Evolutionary conservation across 2,329 filamentous ascomycete species (phyloP).

Genomic region (Rasamsonia emersonii): DNA sequence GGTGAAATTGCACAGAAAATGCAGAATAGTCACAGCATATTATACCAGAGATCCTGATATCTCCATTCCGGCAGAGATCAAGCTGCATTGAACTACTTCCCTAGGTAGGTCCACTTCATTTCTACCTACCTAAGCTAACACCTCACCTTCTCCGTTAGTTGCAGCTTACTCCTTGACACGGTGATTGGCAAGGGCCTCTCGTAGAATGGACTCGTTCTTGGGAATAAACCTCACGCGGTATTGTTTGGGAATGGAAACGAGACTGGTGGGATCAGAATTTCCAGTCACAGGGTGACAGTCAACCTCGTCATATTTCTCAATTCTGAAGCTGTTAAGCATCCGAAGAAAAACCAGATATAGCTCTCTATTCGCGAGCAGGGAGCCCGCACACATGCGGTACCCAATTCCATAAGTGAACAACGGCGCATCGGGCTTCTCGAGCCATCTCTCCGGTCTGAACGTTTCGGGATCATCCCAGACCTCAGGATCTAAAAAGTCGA

Average conservation of each 20-base stretch:
- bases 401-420: constrained; percentile 59
- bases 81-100: too few relatives aligned
- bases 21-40: too few relatives aligned
- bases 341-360: constrained; percentile 57
- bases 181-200: too few relatives aligned
- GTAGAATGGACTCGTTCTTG: too few relatives aligned
- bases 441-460: constrained; percentile 56
- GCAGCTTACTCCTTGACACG: too few relatives aligned
- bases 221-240: constrained; percentile 54
- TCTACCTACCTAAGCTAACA: too few relatives aligned
- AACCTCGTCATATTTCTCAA: constrained; percentile 46
- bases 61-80: too few relatives aligned
- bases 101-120: too few relatives aligned
- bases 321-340: constrained; percentile 53
- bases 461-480: constrained; percentile 52
- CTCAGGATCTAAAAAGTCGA: constrained; percentile 34
- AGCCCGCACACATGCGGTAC: constrained; percentile 60
- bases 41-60: too few relatives aligned
- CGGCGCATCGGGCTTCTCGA: constrained; percentile 55
- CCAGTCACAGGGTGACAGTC: constrained; percentile 53
- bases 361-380: constrained; percentile 54
- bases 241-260: constrained; percentile 52
- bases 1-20: too few relatives aligned
- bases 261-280: constrained; percentile 52
- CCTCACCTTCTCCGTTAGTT: too few relatives aligned